Evolutionary conservation across 2,329 filamentous ascomycete species (phyloP), one percentile per base, ranked within the genome.

Genomic region (Talaromyces marneffei): DNA sequence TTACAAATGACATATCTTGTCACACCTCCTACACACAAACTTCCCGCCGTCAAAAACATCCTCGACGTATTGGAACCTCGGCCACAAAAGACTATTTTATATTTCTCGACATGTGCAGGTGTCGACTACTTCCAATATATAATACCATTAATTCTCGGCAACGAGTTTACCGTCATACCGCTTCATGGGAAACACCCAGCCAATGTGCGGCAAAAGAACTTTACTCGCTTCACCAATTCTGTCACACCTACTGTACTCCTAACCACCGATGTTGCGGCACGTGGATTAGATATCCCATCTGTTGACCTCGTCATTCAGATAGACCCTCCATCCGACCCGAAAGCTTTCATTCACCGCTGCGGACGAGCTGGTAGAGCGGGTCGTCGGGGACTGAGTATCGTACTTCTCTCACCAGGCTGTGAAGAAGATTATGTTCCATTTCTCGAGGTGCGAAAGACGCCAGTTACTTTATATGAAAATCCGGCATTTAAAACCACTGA

Each of bases 371-470:
- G 85, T 5, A 78, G 85, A 62, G 85, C 85, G 0, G 85, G 85
- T 7, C 81, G 85, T 18, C 87, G 88, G 64, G 94, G 94, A 0
- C 78, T 97, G 20, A 91, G 92, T 14, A 85, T 97, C 1, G 87
- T 95, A 0, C 87, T 99, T 72, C 81, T 99, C 18, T 90, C 90
- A 7, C 89, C 90, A 0, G 92, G 92, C 1, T 82, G 86, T 18
- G 94, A 97, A 75, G 91, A 94, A 74, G 92, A 95, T 69, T 97
- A 97, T 70, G 82, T 96, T 1, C 84, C 87, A 1, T 97, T 97
- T 67, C 80, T 99, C 2, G 87, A 90, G 54, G 87, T 96, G 18
- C 87, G 92, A 20, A 91, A 95, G 73, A 97, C 92, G 0, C 92
- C 92, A 0, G 89, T 96, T 33, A 75, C 80, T 0, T 84, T 81